Base-by-base conservation (phyloP, 768 basidiomycete genomes). In the Stropharia rugosoannulata region DNA sequence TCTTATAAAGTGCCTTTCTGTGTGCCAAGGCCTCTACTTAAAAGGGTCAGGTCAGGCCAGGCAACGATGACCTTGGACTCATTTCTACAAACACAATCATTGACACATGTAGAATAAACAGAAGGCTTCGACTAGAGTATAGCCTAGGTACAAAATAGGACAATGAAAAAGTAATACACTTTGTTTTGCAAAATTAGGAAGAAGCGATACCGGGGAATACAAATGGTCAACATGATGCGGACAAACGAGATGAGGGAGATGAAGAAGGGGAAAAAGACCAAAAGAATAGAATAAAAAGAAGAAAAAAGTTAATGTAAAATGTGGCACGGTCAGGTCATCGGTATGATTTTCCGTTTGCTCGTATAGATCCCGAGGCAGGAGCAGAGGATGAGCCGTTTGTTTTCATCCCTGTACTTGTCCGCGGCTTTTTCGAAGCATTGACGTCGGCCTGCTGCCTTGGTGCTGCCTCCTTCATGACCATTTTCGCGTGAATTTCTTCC, bases 401-500 rank as follows among this genome's bases (percentile, higher is more conserved):
- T 70, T 84, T 87, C 40, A 57, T 57, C 68, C 73, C 53, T n/a
- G 71, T 73, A 57, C 73, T 79, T 40, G 78, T 70, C 59, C 86
- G 80, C 43, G 83, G 79, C 69, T 87, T 89, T 75, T 87, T 88
- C 59, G 71, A 62, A 5, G 78, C 69, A 57, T 59, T 64, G 41
- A 64, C 77, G 51, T 86, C 86, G 19, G 80, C 72, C 49, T 78
- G 74, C n/a, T 81, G 72, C 56, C 83, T 74, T n/a, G 85, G 84
- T 35, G 82, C 81, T 44, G 83, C 81, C 66, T 90, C 90, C 70
- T 92, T 92, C 81, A 89, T 88, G 58, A 93, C 91, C 89, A 97
- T 93, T 75, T 97, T 97, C 13, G 91, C 89, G 65, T 97, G 94
- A 42, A 98, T 96, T 67, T 94, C 93, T 70, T 95, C 91, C 38